phyloP scores from a whole-genome alignment of 2,329 filamentous ascomycete genomes.

The Colletotrichum sidae region DNA sequence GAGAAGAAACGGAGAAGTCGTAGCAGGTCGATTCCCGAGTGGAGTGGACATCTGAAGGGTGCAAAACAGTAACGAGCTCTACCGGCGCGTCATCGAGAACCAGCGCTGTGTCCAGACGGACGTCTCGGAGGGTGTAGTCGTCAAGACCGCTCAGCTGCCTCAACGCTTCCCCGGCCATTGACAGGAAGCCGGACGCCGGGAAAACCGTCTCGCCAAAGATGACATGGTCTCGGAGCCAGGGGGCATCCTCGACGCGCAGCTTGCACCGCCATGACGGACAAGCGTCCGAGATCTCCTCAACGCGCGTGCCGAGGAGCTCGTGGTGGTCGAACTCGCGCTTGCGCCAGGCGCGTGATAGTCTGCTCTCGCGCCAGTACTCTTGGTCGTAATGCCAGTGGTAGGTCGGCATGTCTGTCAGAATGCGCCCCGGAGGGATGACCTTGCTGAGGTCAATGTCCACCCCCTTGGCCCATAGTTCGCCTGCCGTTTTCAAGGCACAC shows the following conservation, averaged over 20 bases:
- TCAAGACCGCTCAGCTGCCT: conserved; percentile 19
- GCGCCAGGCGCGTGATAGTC: conserved; percentile 26
- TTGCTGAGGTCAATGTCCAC: conserved; percentile 13
- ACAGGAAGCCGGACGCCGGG: conserved; percentile 24
- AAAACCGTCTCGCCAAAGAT: conserved; percentile 11
- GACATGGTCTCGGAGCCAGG: conserved; percentile 25
- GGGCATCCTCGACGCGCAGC: conserved; percentile 22
- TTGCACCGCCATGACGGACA: conserved; percentile 30
- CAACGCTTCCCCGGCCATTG: conserved; percentile 31
- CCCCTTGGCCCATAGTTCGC: conserved; percentile 29
- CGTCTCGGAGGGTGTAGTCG: conserved; percentile 44
- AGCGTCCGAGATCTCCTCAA: conserved; percentile 23
- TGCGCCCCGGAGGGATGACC: conserved; percentile 12
- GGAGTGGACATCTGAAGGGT: conserved; percentile 41
- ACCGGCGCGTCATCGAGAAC: conserved; percentile 43
- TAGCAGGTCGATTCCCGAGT: conserved; percentile 44
- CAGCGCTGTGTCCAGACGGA: conserved; percentile 46
- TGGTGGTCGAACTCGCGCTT: conserved; percentile 17
- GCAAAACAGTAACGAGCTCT: conserved; percentile 48
- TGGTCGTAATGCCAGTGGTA: conserved; percentile 29
- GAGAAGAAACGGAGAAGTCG: conserved; percentile 47
- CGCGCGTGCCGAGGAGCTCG: conserved; percentile 29
- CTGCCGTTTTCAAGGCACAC: conserved; percentile 27
- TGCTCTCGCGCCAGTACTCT: conserved; percentile 24
- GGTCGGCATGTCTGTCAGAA: conserved; percentile 24